A percentile compares a stretch with the other conserved stretches of the same genome.
These are phyloP conservation scores for Aegilops umbellulata DNA, from an alignment of 176 grass and related monocot genomes.

Conservation along the genomic window DNA sequence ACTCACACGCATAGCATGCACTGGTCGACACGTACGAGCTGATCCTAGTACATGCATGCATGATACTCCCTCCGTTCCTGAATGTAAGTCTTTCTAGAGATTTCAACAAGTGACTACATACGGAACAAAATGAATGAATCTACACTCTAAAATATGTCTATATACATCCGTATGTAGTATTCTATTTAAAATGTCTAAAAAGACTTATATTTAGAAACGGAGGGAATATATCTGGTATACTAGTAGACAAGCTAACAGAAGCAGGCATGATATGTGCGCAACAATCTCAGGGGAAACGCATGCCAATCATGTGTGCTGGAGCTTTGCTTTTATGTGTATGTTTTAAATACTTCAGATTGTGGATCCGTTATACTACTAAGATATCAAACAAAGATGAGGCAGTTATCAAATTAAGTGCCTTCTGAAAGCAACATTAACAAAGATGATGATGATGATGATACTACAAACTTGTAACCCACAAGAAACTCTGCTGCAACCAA, in stretches of 20 bases:
- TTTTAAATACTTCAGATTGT: not conserved
- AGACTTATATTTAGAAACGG: no score
- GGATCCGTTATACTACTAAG: not conserved
- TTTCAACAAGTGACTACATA: no score
- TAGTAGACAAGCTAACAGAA: not conserved
- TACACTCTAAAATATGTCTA: no score
- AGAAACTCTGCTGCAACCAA: not conserved
- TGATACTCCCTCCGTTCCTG: no score
- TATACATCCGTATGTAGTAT: no score
- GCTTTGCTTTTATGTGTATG: not conserved
- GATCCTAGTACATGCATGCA: not conserved
- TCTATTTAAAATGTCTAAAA: no score
- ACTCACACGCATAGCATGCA: no score
- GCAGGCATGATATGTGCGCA: not conserved
- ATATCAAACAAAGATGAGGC: not conserved
- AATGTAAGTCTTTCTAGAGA: no score
- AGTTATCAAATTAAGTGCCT: not conserved
- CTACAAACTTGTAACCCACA: not conserved
- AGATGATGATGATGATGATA: not conserved
- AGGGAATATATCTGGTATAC: no score
- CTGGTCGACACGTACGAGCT: no score
- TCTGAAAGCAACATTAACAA: not conserved
- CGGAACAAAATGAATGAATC: no score
- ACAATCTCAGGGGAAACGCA: not conserved
- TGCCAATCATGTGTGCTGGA: not conserved